These are phyloP conservation scores for Meripilus lineatus DNA, from an alignment of 1,284 basidiomycete genomes.

Conservation along the genomic window DNA sequence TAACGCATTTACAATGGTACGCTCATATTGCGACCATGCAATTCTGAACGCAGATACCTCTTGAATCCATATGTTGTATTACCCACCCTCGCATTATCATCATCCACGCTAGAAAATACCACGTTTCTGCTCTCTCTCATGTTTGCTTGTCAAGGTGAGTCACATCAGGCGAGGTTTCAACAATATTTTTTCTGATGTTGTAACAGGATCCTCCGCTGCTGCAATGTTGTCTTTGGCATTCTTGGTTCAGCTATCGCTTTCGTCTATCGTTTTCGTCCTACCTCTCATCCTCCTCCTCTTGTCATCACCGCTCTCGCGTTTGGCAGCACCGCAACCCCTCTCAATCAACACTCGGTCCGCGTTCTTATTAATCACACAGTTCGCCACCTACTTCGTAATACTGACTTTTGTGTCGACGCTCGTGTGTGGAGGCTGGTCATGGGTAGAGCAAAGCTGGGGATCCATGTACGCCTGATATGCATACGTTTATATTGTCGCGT, in stretches of 20 bases:
- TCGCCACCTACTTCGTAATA: slow-evolving; percentile 42
- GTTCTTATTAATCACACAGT: slow-evolving; percentile 42
- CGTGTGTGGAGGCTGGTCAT: slow-evolving; percentile 54
- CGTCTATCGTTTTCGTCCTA: slow-evolving; percentile 64
- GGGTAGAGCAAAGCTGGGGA: slow-evolving; percentile 80
- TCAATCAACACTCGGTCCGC: slow-evolving; percentile 30
- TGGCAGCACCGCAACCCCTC: slow-evolving; percentile 54
- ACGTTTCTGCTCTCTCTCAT: slow-evolving; percentile 65
- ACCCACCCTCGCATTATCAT: slow-evolving; percentile 76
- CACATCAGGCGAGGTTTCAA: background rate
- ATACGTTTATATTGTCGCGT: background rate
- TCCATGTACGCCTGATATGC: slow-evolving; percentile 57
- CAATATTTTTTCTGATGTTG: slow-evolving; percentile 4
- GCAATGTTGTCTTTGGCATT: slow-evolving; percentile 66
- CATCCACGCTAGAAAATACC: slow-evolving; percentile 75
- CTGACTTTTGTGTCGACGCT: slow-evolving; percentile 48
- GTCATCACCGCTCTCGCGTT: slow-evolving; percentile 52
- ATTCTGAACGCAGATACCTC: slow-evolving; percentile 57
- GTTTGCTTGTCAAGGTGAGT: slow-evolving; percentile 65
- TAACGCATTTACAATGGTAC: background rate
- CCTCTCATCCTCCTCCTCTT: slow-evolving; percentile 67
- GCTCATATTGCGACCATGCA: background rate
- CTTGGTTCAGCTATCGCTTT: slow-evolving; percentile 66
- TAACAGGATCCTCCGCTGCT: slow-evolving; percentile 46
- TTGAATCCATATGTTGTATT: slow-evolving; percentile 86